phyloP scores from a whole-genome alignment of 331 rosid species.

The Rosa hybrid region DNA sequence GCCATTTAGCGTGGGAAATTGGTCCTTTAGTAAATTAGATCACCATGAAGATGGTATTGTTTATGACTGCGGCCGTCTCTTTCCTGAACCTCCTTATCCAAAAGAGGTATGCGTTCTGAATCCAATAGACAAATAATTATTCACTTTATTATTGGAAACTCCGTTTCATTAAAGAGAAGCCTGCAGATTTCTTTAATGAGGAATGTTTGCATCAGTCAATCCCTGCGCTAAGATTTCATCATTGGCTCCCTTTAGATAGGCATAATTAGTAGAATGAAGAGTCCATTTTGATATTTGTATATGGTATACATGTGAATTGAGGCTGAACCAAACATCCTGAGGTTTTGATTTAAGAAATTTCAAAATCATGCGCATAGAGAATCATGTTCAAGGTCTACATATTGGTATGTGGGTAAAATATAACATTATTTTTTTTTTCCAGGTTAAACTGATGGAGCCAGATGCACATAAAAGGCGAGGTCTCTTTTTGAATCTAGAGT shows the following conservation, averaged over 20 bases:
- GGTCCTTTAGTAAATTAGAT: constrained; percentile 84
- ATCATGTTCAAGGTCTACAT: not conserved
- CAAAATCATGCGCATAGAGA: constrained; percentile 15
- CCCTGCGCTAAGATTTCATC: constrained; percentile 10
- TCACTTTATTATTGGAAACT: constrained; percentile 13
- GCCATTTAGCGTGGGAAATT: constrained; percentile 79
- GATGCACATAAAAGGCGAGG: constrained; percentile 59
- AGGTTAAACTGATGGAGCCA: constrained; percentile 66
- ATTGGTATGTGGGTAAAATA: constrained; percentile 2
- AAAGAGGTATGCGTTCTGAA: constrained; percentile 61
- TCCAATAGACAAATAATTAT: not conserved
- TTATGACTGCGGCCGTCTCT: constrained; percentile 71
- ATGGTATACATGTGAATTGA: not conserved
- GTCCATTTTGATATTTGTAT: not conserved
- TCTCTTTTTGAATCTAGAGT: constrained; percentile 70
- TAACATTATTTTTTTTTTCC: constrained; percentile 28
- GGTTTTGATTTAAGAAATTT: constrained; percentile 4
- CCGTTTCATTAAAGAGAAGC: not conserved
- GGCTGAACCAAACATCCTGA: not conserved
- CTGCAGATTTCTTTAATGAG: not conserved
- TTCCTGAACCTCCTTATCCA: constrained; percentile 97
- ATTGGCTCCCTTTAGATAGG: not conserved
- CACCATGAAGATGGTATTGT: constrained; percentile 81
- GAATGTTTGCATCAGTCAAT: constrained; percentile 10
- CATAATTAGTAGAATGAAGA: not conserved